phyloP scores from a whole-genome alignment of 2,329 filamentous ascomycete genomes.

The Byssoonygena ceratinophila region DNA sequence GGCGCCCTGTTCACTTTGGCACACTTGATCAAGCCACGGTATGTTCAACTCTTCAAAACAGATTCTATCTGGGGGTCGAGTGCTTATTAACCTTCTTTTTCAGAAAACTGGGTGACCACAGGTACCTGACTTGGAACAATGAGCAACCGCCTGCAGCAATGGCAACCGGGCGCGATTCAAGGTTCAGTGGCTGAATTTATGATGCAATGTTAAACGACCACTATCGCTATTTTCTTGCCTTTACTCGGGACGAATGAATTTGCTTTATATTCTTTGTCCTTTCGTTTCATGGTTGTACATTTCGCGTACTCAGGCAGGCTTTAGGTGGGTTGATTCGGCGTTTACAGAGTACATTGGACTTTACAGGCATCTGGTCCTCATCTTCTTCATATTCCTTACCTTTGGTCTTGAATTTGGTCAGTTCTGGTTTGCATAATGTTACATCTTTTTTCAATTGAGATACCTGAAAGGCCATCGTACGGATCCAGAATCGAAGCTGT shows the following conservation, averaged over 20 bases:
- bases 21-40: slow-evolving; percentile 85
- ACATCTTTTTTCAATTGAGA: background rate
- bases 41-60: slow-evolving; percentile 35
- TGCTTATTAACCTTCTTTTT: slow-evolving; percentile 13
- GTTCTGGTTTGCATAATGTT: background rate
- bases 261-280: background rate
- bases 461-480: too few relatives aligned
- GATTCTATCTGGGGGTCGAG: background rate
- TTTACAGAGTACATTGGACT: background rate
- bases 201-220: background rate
- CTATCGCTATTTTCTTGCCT: background rate
- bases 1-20: slow-evolving; percentile 80
- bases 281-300: background rate
- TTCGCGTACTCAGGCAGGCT: slow-evolving; percentile 2
- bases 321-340: slow-evolving; percentile 1
- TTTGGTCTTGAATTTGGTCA: background rate
- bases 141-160: slow-evolving; percentile 51
- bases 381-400: too few relatives aligned
- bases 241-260: background rate
- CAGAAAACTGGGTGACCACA: slow-evolving; percentile 97
- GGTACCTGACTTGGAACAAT: slow-evolving; percentile 91
- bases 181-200: slow-evolving; percentile 22
- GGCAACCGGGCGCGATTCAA: slow-evolving; percentile 45
- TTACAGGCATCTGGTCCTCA: background rate
- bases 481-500: too few relatives aligned